Evolutionary conservation across 2,329 filamentous ascomycete genomes (phyloP), one percentile per base, ranked within the genome.

Genomic region (Pseudopithomyces maydicus): DNA sequence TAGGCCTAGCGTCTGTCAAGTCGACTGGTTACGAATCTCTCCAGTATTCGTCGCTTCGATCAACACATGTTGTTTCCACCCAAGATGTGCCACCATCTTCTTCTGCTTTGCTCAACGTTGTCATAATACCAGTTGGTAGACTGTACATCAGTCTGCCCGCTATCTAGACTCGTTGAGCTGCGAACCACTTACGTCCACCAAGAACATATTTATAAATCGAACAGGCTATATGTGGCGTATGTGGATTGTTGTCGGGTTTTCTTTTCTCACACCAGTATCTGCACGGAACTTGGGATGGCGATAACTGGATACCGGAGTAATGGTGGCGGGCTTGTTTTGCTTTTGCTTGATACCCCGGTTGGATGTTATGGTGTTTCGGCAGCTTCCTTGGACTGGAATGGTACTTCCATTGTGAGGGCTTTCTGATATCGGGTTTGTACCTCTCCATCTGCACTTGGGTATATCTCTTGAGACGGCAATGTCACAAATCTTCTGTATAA

Each of bases 341-440:
- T 15, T 29, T 29, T 49, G 20, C 23, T 50, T 41, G 47, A 50
- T 50, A 50, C 47, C 47, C 47, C 14, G 15, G 35, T 29, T 15
- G 47, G 22, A 29, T 15, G 22, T 2, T 50, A 2, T 2, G 43
- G 43, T 12, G 43, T 43, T 26, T 23, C 23, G 12, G 26, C 26
- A 8, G 26, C 26, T 29, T 8, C 26, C 26, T 29, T 4, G 26
- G 26, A 29, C 8, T 29, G 26, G 26, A 8, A 29, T 29, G 26
- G 26, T 29, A 29, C 8, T 29, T 29, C 5, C 26, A 29, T 29
- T 29, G 5, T 29, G 26, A 8, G 8, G 26, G 8, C 4, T 29
- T 29, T 29, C 8, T 8, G 8, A 8, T 29, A 8, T 29, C 26
- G 26, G 8, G 4, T 5, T 29, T 4, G 26, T 29, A 29, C 26